Percentiles rank a stretch among this genome's conserved stretches.
Conservation (phyloP, 2,329 filamentous ascomycete species). For the Dothideomycetes sp. region DNA sequence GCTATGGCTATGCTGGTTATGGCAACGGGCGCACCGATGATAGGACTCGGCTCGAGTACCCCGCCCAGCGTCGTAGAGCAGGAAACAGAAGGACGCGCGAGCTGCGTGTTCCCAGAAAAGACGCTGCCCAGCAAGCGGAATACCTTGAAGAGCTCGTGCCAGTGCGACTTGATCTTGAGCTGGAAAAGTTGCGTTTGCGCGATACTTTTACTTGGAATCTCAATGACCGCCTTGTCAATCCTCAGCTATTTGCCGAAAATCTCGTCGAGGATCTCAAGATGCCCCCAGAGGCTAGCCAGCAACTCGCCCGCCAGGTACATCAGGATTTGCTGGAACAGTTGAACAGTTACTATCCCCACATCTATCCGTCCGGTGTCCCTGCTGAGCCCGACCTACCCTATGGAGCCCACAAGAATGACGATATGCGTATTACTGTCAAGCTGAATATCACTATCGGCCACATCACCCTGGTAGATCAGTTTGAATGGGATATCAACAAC, state of each 20-base stretch:
- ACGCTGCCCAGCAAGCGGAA: conserved; percentile 77
- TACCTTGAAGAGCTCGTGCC: conserved; percentile 87
- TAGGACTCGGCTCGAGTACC: conserved; percentile 67
- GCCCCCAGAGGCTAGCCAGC: conserved; percentile 56
- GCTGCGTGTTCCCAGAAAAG: conserved; percentile 66
- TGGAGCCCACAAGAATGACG: conserved; percentile 92
- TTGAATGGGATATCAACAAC: conserved; percentile 99
- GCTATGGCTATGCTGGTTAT: conserved; percentile 73
- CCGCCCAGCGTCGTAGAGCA: conserved; percentile 62
- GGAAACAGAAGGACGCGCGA: conserved; percentile 67
- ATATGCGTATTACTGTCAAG: conserved; percentile 94
- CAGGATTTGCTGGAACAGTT: conserved; percentile 88
- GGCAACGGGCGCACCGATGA: conserved; percentile 76
- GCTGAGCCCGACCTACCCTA: conserved; percentile 86
- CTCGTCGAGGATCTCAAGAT: conserved; percentile 79
- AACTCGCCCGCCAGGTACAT: conserved; percentile 63
- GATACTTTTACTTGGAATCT: conserved; percentile 99
- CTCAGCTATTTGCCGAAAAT: conserved; percentile 77
- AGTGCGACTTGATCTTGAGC: conserved; percentile 83
- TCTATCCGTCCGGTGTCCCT: conserved; percentile 81
- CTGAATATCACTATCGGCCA: conserved; percentile 95
- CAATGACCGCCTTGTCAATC: conserved; percentile 73
- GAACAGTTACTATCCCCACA: conserved; percentile 85
- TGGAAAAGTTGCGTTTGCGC: conserved; percentile 88
- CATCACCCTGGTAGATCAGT: conserved; percentile 90